phyloP scores from a whole-genome alignment of 2,329 filamentous ascomycete species.

The Penicillium frequentans region DNA sequence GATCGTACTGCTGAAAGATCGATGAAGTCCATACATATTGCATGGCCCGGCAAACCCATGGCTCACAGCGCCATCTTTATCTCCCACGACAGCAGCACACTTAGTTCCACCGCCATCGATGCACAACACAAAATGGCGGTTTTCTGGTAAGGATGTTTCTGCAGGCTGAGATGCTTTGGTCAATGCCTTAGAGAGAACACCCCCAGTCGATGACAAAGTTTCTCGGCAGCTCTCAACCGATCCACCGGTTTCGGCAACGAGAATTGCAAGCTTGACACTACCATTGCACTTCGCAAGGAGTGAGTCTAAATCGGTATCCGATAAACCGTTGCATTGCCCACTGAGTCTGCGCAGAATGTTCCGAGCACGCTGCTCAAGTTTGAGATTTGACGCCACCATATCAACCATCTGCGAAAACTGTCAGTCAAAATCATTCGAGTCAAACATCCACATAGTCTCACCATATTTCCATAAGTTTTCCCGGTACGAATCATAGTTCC shows the following conservation, averaged over 20 bases:
- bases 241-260: conserved; percentile 25
- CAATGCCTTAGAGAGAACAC: conserved; percentile 25
- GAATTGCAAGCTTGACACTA: conserved; percentile 38
- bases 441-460: conserved; percentile 9
- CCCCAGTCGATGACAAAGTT: conserved; percentile 23
- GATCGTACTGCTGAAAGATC: too few species aligned
- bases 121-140: conserved; percentile 30
- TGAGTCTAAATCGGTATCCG: conserved; percentile 28
- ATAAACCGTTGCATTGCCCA: conserved; percentile 12
- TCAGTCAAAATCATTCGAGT: neutral
- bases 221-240: conserved; percentile 24
- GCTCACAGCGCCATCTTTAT: conserved; percentile 23
- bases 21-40: conserved; percentile 36
- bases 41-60: conserved; percentile 38
- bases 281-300: conserved; percentile 27
- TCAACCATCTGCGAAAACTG: conserved; percentile 32
- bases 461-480: conserved; percentile 47
- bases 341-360: conserved; percentile 34
- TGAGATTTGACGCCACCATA: conserved; percentile 40
- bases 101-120: conserved; percentile 47
- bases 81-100: conserved; percentile 40
- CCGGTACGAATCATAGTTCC: conserved; percentile 44
- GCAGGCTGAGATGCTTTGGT: conserved; percentile 8
- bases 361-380: conserved; percentile 36
- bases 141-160: neutral